Evolutionary conservation across 176 grass and related monocot genomes (phyloP).

Genomic region (Thinopyrum elongatum): DNA sequence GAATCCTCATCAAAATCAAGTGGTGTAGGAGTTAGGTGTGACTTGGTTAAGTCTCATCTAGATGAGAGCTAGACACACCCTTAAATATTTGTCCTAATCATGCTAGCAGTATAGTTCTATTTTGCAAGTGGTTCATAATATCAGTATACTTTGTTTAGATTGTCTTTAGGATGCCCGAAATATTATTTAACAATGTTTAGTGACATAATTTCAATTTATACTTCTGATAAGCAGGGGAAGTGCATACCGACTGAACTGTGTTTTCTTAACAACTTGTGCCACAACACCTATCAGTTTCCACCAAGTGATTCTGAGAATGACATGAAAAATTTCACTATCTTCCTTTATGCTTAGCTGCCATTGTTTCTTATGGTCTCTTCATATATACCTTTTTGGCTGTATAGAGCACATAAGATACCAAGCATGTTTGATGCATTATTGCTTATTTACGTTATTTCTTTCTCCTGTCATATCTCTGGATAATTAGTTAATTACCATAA

Average conservation of each 20-base stretch:
- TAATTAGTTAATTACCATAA: neutral
- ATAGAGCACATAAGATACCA: neutral
- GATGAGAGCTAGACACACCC: too few species aligned
- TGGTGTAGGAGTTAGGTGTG: too few species aligned
- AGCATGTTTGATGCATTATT: conserved; percentile 1
- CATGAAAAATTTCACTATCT: neutral
- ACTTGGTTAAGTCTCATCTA: too few species aligned
- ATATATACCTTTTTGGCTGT: neutral
- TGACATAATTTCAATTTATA: neutral
- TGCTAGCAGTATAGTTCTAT: neutral
- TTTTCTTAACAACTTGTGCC: neutral
- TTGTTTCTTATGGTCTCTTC: conserved; percentile 10
- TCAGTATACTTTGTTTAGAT: neutral
- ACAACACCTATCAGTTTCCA: neutral
- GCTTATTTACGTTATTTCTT: neutral
- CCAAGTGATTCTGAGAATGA: conserved; percentile 2
- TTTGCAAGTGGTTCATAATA: neutral
- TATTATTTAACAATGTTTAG: neutral
- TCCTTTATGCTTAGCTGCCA: neutral
- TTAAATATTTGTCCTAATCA: neutral
- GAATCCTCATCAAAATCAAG: too few species aligned
- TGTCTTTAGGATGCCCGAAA: neutral
- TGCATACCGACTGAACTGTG: neutral
- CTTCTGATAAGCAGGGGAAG: neutral
- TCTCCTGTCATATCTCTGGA: conserved; percentile 7